Conservation (phyloP, 2,329 filamentous ascomycete species). For the Ceratocystis destructans region DNA sequence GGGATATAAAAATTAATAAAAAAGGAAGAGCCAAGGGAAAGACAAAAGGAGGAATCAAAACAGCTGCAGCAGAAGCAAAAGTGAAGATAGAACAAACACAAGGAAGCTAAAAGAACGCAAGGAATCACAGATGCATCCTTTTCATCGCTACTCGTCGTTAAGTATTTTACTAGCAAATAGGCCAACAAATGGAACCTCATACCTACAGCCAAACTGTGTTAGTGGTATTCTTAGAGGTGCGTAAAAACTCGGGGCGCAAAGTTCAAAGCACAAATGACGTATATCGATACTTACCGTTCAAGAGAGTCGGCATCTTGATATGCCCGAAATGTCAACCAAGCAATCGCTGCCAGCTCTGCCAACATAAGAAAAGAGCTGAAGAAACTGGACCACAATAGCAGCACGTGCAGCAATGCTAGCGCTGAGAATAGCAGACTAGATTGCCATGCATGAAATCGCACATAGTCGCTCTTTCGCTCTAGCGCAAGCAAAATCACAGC, state of each 20-base stretch:
- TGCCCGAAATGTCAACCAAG: conserved; percentile 60
- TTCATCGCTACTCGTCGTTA: conserved; percentile 56
- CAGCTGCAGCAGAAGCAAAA: not conserved
- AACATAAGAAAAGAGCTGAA: conserved; percentile 74
- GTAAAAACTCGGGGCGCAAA: conserved; percentile 17
- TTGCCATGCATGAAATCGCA: conserved; percentile 96
- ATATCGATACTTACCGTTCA: conserved; percentile 35
- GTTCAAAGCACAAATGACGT: conserved; percentile 33
- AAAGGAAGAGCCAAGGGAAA: not conserved
- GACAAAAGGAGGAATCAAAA: not conserved
- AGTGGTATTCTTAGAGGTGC: conserved; percentile 9
- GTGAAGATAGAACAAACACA: not conserved
- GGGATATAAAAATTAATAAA: not conserved
- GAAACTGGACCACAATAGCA: conserved; percentile 73
- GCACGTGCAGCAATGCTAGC: conserved; percentile 61
- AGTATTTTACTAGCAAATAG: conserved; percentile 74
- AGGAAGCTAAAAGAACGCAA: not conserved
- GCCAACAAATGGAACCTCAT: conserved; percentile 79
- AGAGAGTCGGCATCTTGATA: conserved; percentile 67
- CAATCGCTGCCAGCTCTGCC: conserved; percentile 62
- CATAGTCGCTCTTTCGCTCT: conserved; percentile 94
- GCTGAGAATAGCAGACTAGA: conserved; percentile 68
- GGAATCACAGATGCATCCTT: not conserved
- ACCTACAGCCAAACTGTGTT: conserved; percentile 37
- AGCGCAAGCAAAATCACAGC: conserved; percentile 70